Base-by-base conservation (phyloP, 2,329 filamentous ascomycete species). In the Cercospora sojina region DNA sequence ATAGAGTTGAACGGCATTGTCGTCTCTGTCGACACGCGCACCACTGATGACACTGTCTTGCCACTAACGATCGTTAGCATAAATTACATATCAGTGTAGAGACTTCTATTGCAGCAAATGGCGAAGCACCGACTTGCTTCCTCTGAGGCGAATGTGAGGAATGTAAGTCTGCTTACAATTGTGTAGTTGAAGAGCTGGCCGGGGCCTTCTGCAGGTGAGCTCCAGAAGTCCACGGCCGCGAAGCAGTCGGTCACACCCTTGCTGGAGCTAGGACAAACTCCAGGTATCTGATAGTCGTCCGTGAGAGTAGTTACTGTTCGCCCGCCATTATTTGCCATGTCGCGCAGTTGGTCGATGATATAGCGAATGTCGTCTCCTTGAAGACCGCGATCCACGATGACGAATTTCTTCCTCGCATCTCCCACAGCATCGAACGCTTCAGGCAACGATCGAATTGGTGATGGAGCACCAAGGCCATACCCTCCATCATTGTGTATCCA, bases 161-260 rank as follows among this genome's bases (percentile, higher is more conserved):
- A 10, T 7, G 5, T 5, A 13, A 23, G 27, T 31, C n/a, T 57
- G 53, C 53, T 57, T 57, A 57, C 53, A 20, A 70, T 56, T 3
- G 67, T 92, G 75, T 96, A 97, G 77, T 94, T 94, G 92, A 92
- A 96, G 41, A 85, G 78, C 2, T 84, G 84, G 5, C 84, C 85
- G 1, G 77, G 70, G 9, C 90, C 90, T 79, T 93, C 87, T 2
- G 79, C 83, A 0, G 92, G 91, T 8, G 91, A 94, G 0, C 89
- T 88, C 67, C 87, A 83, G 79, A 95, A 93, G 10, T 90, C 87
- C 1, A 90, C 85, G 8, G 89, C 91, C n/a, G 86, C 89, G 74
- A 88, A 92, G 77, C 91, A 94, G 1, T 78, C 80, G 10, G 89
- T 90, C 2, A 90, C 87, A 13, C 90, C 91, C 29, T 80, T 74